Conservation (phyloP, 345 rosid species). For the Pseudoturritis turrita region DNA sequence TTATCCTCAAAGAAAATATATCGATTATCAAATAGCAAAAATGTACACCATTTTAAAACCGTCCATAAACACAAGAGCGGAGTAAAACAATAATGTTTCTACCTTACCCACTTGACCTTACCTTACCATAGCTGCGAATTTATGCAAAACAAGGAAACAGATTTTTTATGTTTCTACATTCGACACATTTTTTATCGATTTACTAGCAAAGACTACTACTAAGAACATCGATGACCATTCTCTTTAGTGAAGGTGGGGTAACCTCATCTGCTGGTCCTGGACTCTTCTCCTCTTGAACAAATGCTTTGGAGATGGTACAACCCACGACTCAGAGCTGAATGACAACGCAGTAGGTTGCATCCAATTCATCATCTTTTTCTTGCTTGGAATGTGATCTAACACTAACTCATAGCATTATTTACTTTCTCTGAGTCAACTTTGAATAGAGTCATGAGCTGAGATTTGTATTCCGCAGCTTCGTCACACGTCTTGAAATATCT, state of each 20-base stretch:
- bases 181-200: background rate
- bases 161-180: background rate
- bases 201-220: slow-evolving; percentile 59
- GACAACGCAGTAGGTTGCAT: slow-evolving; percentile 50
- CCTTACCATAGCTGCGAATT: slow-evolving; percentile 1
- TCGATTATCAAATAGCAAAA: too few relatives aligned
- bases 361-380: slow-evolving; percentile 48
- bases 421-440: slow-evolving; percentile 44
- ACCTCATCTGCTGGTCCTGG: slow-evolving; percentile 65
- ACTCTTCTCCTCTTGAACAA: slow-evolving; percentile 60
- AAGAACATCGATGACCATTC: slow-evolving; percentile 38
- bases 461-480: slow-evolving; percentile 44
- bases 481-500: slow-evolving; percentile 54
- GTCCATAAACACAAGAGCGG: too few relatives aligned
- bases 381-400: slow-evolving; percentile 40
- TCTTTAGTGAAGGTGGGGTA: slow-evolving; percentile 54
- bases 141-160: slow-evolving; percentile 14
- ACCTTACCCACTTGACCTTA: too few relatives aligned
- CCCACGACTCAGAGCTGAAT: slow-evolving; percentile 71
- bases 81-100: too few relatives aligned
- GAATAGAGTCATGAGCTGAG: slow-evolving; percentile 63
- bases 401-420: slow-evolving; percentile 65
- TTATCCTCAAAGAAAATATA: too few relatives aligned
- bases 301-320: slow-evolving; percentile 39
- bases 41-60: too few relatives aligned